Evolutionary conservation across 2,329 filamentous ascomycete genomes (phyloP).

Genomic region (Penicillium italicum): DNA sequence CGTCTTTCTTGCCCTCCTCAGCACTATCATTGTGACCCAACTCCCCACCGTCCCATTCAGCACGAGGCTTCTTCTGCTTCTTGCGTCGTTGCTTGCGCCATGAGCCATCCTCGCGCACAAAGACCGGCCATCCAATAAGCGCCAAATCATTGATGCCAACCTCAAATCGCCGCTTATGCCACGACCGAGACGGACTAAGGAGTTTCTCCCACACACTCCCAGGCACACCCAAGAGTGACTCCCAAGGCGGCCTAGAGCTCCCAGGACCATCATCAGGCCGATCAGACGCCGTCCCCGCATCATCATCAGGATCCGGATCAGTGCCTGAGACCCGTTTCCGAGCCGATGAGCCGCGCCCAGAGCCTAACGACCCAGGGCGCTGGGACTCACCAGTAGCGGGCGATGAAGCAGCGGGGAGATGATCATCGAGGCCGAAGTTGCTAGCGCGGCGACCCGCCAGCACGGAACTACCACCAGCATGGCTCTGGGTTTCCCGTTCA

Average conservation of each 20-base stretch:
- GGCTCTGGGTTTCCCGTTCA: slow-evolving; percentile 20
- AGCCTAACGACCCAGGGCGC: slow-evolving; percentile 35
- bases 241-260: slow-evolving; percentile 36
- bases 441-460: slow-evolving; percentile 28
- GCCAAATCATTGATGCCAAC: slow-evolving; percentile 74
- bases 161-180: slow-evolving; percentile 79
- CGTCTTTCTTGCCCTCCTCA: slow-evolving; percentile 35
- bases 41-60: slow-evolving; percentile 32
- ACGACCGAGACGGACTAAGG: slow-evolving; percentile 68
- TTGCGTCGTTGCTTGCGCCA: slow-evolving; percentile 66
- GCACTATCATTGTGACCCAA: slow-evolving; percentile 37
- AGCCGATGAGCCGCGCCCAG: slow-evolving; percentile 26
- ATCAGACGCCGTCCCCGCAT: slow-evolving; percentile 29
- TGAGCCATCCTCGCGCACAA: slow-evolving; percentile 71
- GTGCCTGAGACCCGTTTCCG: slow-evolving; percentile 30
- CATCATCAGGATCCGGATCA: slow-evolving; percentile 35
- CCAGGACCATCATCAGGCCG: slow-evolving; percentile 26
- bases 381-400: slow-evolving; percentile 29
- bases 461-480: slow-evolving; percentile 24
- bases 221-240: slow-evolving; percentile 68
- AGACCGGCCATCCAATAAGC: slow-evolving; percentile 79
- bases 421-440: slow-evolving; percentile 35
- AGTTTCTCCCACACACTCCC: slow-evolving; percentile 77
- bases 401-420: slow-evolving; percentile 25
- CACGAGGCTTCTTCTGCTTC: slow-evolving; percentile 37